Evolutionary conservation across 768 basidiomycete species (phyloP).

Genomic region (Tubosaeta sp.): DNA sequence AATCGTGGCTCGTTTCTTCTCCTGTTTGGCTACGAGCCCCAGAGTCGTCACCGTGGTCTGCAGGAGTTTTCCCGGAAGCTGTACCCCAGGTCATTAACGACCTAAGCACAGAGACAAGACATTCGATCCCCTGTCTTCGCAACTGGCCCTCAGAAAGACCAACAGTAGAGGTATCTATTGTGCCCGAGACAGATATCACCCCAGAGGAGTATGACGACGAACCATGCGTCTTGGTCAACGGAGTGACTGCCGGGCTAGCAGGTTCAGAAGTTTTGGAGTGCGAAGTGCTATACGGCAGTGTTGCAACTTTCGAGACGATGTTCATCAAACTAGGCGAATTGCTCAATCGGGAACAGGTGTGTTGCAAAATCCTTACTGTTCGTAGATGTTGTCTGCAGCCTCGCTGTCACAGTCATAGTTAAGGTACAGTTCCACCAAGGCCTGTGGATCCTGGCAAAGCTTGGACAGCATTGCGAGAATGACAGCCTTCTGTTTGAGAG

Average conservation of each 20-base stretch:
- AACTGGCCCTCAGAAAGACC: constrained; percentile 81
- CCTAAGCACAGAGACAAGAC: constrained; percentile 80
- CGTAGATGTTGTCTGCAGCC: constrained; percentile 95
- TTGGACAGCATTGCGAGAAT: constrained; percentile 85
- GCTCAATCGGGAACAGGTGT: constrained; percentile 4
- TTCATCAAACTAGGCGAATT: constrained; percentile 69
- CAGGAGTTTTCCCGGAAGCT: constrained; percentile 35
- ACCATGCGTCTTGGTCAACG: constrained; percentile 34
- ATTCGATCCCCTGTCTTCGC: constrained; percentile 90
- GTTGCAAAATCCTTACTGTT: constrained; percentile 54
- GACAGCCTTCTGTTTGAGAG: constrained; percentile 90
- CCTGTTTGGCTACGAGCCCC: constrained; percentile 42
- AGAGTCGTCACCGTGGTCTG: constrained; percentile 35
- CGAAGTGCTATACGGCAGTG: constrained; percentile 44
- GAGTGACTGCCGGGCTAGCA: constrained; percentile 55
- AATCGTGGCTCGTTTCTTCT: constrained; percentile 53
- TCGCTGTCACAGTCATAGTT: constrained; percentile 99
- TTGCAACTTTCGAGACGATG: constrained; percentile 89
- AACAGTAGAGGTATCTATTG: constrained; percentile 61
- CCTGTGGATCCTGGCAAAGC: constrained; percentile 94
- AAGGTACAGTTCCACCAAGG: constrained; percentile 95
- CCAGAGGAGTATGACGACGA: constrained; percentile 56
- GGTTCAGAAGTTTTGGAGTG: constrained; percentile 55
- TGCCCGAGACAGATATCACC: constrained; percentile 60
- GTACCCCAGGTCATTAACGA: constrained; percentile 92